Base-by-base conservation (phyloP, 1,284 basidiomycete genomes). In the Neolentinus lepideus region DNA sequence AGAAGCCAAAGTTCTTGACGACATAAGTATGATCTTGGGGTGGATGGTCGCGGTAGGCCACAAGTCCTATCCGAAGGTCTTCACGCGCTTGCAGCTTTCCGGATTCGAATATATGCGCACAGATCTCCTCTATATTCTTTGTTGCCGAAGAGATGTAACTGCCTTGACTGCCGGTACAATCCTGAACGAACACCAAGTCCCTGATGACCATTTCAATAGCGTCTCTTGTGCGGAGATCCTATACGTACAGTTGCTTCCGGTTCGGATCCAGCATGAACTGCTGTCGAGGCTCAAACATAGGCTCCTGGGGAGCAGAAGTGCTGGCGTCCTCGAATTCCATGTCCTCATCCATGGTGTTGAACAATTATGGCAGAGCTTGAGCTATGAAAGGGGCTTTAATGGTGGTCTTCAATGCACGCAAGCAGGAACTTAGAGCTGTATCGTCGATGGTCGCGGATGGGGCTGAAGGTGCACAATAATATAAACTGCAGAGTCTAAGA, bases 91-190 rank as follows among this genome's bases (percentile, higher is more conserved):
- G 86, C 22, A 99, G 83, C 65, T 90, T 91, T 52, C 96, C 94
- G 26, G 94, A 97, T 71, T 94, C 88, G 70, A 94, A 90, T 65
- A 99, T 99, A 73, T 93, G 88, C 57, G 91, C 91, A 70, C 94
- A 97, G 66, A 99, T 99, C 67, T 90, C 83, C 66, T 96, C 92
- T 73, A 99, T 98, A 73, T 99, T 98, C 75, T 91, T 92, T 6
- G 95, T 96, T n/a, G 95, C 94, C 53, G 91, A 90, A 14, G 86
- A 80, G 60, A 90, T 91, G 71, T 91, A 91, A 66, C 83, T 86
- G 43, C 90, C 88, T 65, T 92, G 89, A 64, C 85, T 89, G 14
- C 93, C 93, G 1, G 93, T 96, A 69, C 92, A 94, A 71, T 96
- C 93, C 68, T 95, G 90, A 25, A 96, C 84, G 73, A 84, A 94